Percentiles rank a stretch among this genome's conserved stretches.
phyloP scores from a whole-genome alignment of 352 stramenopile species.

The Pythium dissotocum region DNA sequence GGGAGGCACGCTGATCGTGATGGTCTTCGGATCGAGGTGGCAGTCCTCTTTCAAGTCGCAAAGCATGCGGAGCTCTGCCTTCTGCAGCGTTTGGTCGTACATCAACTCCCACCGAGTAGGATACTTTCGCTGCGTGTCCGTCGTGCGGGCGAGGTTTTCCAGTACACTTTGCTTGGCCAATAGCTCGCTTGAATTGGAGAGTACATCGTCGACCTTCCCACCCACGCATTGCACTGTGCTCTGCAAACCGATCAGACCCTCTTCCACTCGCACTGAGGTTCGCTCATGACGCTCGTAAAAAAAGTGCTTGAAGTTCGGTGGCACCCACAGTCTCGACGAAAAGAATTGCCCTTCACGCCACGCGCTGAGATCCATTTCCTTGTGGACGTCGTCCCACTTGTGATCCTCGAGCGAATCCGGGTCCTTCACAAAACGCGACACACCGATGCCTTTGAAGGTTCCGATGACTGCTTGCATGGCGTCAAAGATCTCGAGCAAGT shows the following conservation, averaged over 20 bases:
- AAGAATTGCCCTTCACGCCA: background rate
- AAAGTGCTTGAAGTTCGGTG: constrained; percentile 14
- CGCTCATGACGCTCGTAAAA: constrained; percentile 1
- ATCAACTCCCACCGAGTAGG: constrained; percentile 14
- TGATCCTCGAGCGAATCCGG: background rate
- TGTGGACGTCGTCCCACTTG: constrained; percentile 3
- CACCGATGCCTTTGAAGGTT: constrained; percentile 1
- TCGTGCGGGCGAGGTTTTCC: constrained; percentile 10
- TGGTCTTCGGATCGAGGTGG: constrained; percentile 3
- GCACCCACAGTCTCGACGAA: constrained; percentile 7
- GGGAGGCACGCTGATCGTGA: constrained; percentile 2
- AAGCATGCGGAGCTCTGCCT: constrained; percentile 6
- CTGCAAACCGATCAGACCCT: background rate
- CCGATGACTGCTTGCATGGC: constrained; percentile 13
- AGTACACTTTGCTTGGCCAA: constrained; percentile 6
- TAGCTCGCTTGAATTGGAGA: constrained; percentile 3
- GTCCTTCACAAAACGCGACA: constrained; percentile 13
- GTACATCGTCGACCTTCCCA: background rate
- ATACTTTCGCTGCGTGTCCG: constrained; percentile 2
- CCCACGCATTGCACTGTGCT: background rate
- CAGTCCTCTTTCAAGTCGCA: constrained; percentile 10
- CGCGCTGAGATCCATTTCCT: background rate
- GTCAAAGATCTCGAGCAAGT: constrained; percentile 13
- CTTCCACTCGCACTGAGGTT: constrained; percentile 2
- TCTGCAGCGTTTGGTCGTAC: background rate